Conservation (phyloP, 2,329 filamentous ascomycete genomes). For the Colletotrichum filicis region DNA sequence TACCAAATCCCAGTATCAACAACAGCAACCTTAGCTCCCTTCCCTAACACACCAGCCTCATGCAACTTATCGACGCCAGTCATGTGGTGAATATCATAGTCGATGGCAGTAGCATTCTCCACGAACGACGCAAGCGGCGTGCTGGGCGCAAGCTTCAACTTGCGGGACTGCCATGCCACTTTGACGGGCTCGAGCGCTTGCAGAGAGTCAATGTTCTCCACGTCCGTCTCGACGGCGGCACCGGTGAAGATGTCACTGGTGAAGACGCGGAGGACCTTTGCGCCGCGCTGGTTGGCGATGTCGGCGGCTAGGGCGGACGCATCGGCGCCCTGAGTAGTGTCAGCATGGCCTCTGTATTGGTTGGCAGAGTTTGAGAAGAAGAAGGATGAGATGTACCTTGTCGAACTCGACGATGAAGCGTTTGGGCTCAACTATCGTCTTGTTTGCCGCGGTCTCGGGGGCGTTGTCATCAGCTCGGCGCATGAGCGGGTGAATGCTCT, state of each 20-base stretch:
- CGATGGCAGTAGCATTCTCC: slow-evolving; percentile 35
- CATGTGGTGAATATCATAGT: slow-evolving; percentile 49
- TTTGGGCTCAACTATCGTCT: slow-evolving; percentile 22
- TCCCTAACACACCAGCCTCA: slow-evolving; percentile 42
- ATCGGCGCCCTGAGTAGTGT: slow-evolving; percentile 8
- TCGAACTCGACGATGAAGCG: slow-evolving; percentile 33
- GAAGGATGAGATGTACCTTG: neutral
- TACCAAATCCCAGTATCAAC: slow-evolving; percentile 29
- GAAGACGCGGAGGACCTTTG: slow-evolving; percentile 33
- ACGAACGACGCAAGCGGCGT: slow-evolving; percentile 5
- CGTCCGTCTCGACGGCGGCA: slow-evolving; percentile 30
- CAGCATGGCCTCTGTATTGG: neutral
- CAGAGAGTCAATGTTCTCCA: slow-evolving; percentile 33
- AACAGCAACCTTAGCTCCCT: slow-evolving; percentile 25
- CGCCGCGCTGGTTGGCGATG: slow-evolving; percentile 19
- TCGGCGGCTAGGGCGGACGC: neutral
- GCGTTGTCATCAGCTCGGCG: slow-evolving; percentile 21
- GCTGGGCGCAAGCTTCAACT: slow-evolving; percentile 16
- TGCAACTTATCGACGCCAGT: slow-evolving; percentile 53
- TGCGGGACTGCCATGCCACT: slow-evolving; percentile 31
- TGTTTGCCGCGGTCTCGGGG: slow-evolving; percentile 16
- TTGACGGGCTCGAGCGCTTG: slow-evolving; percentile 22
- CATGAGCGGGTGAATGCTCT: slow-evolving; percentile 4
- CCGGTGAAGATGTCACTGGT: slow-evolving; percentile 44
- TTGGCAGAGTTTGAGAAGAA: too few relatives aligned